Conservation (phyloP, 805 yeast genomes). For the Kuraishia hungarica region DNA sequence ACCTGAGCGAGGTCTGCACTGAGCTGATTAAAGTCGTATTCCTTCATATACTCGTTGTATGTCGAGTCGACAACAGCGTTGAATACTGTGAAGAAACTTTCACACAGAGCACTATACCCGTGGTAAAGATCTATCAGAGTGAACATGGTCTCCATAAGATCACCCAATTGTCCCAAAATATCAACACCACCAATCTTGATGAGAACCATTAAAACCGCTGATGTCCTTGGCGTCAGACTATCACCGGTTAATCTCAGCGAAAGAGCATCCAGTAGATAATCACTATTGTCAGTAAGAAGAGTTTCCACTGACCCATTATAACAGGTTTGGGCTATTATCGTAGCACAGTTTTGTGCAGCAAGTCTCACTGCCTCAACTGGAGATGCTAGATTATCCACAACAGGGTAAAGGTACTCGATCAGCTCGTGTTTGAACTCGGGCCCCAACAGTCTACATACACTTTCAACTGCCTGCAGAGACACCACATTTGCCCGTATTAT, state of each 20-base stretch:
- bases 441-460: conserved; percentile 21
- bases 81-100: conserved; percentile 68
- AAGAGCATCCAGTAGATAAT: conserved; percentile 74
- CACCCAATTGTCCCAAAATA: conserved; percentile 58
- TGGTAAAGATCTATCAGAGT: conserved; percentile 76
- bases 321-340: conserved; percentile 39
- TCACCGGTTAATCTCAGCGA: conserved; percentile 63
- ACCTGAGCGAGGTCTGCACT: conserved; percentile 9
- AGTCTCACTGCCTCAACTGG: conserved; percentile 32
- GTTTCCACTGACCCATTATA: conserved; percentile 48
- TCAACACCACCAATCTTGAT: conserved; percentile 63
- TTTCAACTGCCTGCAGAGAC: conserved; percentile 35
- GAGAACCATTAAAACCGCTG: conserved; percentile 61
- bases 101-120: conserved; percentile 65
- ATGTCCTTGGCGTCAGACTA: conserved; percentile 63
- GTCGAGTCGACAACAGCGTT: conserved; percentile 48
- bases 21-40: conserved; percentile 15
- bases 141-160: conserved; percentile 67
- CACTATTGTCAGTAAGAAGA: conserved; percentile 60
- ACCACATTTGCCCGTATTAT: conserved; percentile 24
- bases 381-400: conserved; percentile 66
- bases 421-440: conserved; percentile 43
- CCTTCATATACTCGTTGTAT: conserved; percentile 23
- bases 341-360: conserved; percentile 45
- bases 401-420: conserved; percentile 63